Conservation (phyloP, 768 basidiomycete species). For the Lactarius deliciosus region DNA sequence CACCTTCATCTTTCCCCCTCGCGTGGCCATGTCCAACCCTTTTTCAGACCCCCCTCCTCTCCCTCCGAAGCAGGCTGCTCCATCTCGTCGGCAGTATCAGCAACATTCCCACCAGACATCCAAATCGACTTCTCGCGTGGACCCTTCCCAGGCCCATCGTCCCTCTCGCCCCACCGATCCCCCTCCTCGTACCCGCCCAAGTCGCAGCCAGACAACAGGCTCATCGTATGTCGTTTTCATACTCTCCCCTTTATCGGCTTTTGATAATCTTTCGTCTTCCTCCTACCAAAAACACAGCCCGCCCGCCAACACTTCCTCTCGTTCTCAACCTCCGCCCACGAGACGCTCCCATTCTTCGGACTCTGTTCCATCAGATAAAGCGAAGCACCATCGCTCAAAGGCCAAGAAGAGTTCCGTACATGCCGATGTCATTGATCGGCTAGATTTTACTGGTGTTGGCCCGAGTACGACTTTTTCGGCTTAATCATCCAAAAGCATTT, state of each 20-base stretch:
- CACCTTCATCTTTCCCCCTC: background rate
- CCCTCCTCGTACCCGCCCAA: slow-evolving; percentile 47
- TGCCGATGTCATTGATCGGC: slow-evolving; percentile 87
- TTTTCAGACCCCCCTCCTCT: slow-evolving; percentile 35
- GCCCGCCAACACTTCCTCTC: slow-evolving; percentile 12
- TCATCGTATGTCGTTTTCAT: slow-evolving; percentile 41
- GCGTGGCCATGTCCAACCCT: slow-evolving; percentile 22
- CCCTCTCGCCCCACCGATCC: slow-evolving; percentile 48
- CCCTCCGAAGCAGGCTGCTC: slow-evolving; percentile 38
- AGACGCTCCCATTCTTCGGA: slow-evolving; percentile 54
- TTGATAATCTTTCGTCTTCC: slow-evolving; percentile 16
- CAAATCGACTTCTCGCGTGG: slow-evolving; percentile 39
- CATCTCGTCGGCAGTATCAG: slow-evolving; percentile 30
- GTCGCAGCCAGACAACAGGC: slow-evolving; percentile 56
- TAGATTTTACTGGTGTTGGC: slow-evolving; percentile 83
- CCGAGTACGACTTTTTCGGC: slow-evolving; percentile 54
- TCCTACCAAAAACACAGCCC: slow-evolving; percentile 13
- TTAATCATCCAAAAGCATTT: slow-evolving; percentile 29
- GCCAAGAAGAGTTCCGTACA: slow-evolving; percentile 76
- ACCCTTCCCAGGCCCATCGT: slow-evolving; percentile 71
- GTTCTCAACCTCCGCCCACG: slow-evolving; percentile 32
- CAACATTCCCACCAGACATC: slow-evolving; percentile 2
- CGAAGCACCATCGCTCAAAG: slow-evolving; percentile 47
- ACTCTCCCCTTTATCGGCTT: slow-evolving; percentile 22
- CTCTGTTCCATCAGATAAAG: slow-evolving; percentile 47